Conservation (phyloP, 148 eudicot species). For the Gaultheria prostrata region DNA sequence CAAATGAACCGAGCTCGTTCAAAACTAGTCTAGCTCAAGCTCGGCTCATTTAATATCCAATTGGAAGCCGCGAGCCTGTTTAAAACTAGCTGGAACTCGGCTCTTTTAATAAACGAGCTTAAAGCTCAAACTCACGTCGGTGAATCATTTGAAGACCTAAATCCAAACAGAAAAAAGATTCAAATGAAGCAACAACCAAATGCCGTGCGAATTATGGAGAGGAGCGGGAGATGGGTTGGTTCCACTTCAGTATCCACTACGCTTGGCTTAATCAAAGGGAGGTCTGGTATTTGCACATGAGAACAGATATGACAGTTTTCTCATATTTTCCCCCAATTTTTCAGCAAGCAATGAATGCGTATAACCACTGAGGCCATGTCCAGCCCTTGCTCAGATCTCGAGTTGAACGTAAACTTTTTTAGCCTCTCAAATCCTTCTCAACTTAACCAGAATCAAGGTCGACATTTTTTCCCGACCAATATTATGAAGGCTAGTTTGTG, state of each 20-base stretch:
- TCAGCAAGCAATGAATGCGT: not conserved
- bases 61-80: too few species aligned
- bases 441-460: not conserved
- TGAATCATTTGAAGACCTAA: too few species aligned
- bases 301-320: not conserved
- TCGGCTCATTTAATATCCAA: too few species aligned
- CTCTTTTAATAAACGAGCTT: too few species aligned
- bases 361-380: not conserved
- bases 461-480: not conserved
- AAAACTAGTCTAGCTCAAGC: too few species aligned
- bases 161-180: too few species aligned
- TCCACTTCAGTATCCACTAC: conserved; percentile 36
- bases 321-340: not conserved
- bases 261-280: not conserved
- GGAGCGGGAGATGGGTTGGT: conserved; percentile 59
- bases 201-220: not conserved
- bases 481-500: not conserved
- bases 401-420: not conserved
- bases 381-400: not conserved
- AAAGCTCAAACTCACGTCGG: too few species aligned
- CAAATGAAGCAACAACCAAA: too few species aligned
- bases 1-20: not conserved
- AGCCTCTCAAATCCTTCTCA: not conserved
- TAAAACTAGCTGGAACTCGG: too few species aligned
- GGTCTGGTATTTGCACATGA: not conserved